Base-by-base conservation (phyloP, 2,329 filamentous ascomycete species). In the Phialophora verrucosa region DNA sequence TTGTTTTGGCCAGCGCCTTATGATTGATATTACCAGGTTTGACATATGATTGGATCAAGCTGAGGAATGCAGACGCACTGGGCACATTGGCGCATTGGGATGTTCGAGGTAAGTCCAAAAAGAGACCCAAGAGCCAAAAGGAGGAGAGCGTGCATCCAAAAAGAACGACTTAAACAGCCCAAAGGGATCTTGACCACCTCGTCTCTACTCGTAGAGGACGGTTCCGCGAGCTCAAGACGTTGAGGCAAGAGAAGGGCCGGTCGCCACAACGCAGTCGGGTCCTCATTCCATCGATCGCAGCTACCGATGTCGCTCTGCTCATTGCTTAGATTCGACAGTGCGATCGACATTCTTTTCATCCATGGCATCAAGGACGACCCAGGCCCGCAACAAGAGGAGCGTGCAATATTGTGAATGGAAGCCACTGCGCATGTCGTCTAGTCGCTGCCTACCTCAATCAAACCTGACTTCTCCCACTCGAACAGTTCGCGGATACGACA, bases 51-150 rank as follows among this genome's bases (percentile, higher is more conserved):
- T 66, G 64, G 62, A 29, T 56, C 50, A 54, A 25, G 25, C 29
- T 65, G 60, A 67, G 63, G 63, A 70, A 70, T 70, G 68, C 61
- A 66, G 62, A 57, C 65, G 65, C 65, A 64, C 38, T 62, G 68
- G 35, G 56, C 65, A 63, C 63, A 63, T 51, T 65, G 68, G 56
- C 53, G 63, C 63, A 59, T 38, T 55, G 59, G 32, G 54, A 67
- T 65, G 63, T 66, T 63, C 63, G 60, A 66, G 60, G 60, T 64
- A 68, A 70, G 65, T 63, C 68, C 59, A 64, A 65, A 63, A 67
- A 42, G 53, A 53, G 53, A 57, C 35, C 57, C 62, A 58, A 67
- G 64, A 63, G 23, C 63, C 62, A 70, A 68, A 70, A 60, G 50
- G 32, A 31, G 57, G 49, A 50, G 50, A 27, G 50, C 51, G 60